phyloP scores from a whole-genome alignment of 352 stramenopile species.

The Globisporangium paddicum region DNA sequence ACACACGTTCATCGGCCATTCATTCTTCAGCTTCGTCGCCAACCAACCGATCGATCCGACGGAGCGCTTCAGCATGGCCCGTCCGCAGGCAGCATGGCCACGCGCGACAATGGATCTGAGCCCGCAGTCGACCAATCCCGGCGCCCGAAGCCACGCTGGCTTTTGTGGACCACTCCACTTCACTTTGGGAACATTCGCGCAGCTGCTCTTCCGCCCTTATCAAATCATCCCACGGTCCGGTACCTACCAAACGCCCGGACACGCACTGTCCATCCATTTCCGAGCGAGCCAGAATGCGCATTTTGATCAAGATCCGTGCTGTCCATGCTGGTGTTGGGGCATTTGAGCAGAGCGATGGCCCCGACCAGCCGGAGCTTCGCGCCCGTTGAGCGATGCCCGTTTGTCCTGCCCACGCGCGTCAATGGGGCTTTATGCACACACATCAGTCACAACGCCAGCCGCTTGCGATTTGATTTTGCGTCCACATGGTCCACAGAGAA shows the following conservation, averaged over 20 bases:
- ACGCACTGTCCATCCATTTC: neutral
- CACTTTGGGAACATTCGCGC: slow-evolving; percentile 5
- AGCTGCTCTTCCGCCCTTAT: slow-evolving; percentile 8
- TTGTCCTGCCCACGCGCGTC: slow-evolving; percentile 1
- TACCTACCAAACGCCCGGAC: neutral
- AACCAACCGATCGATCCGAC: neutral
- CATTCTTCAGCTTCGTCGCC: slow-evolving; percentile 1
- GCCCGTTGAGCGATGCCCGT: neutral
- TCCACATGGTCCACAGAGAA: neutral
- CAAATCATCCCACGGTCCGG: slow-evolving; percentile 4
- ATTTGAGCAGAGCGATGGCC: neutral
- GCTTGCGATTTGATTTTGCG: neutral
- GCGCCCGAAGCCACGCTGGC: neutral
- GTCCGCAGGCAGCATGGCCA: slow-evolving; percentile 1
- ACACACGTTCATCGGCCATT: neutral
- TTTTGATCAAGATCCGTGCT: neutral
- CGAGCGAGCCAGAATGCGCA: neutral
- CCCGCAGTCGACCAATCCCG: slow-evolving; percentile 2
- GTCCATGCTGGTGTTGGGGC: slow-evolving; percentile 1
- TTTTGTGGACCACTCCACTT: slow-evolving; percentile 3
- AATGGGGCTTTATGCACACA: neutral
- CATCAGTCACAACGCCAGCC: neutral
- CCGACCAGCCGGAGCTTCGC: neutral
- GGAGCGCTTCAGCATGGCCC: neutral
- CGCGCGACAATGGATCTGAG: neutral